A percentile compares a stretch with the other conserved stretches of the same genome.
These are phyloP conservation scores for Escallonia rubra DNA, from an alignment of 129 eudicot species.

Conservation along the genomic window DNA sequence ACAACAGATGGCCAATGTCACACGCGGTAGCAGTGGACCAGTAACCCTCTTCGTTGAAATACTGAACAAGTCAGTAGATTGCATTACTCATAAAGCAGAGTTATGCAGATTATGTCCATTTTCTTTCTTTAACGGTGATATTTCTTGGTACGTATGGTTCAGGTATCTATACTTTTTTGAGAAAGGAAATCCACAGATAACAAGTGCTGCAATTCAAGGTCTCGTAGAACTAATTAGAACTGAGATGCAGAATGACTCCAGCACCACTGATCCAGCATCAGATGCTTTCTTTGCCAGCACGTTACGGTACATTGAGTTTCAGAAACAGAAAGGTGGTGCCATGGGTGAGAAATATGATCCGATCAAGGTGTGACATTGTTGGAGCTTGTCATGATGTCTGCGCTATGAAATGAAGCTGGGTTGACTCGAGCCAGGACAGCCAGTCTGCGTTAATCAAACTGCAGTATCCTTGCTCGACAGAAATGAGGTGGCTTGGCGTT, in stretches of 20 bases:
- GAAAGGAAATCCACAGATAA: conserved; percentile 89
- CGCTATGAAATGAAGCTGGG: no score
- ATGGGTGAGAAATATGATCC: conserved; percentile 83
- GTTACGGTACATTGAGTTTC: conserved; percentile 80
- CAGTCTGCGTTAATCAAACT: no score
- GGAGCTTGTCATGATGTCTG: neutral
- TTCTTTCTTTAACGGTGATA: neutral
- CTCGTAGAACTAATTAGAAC: conserved; percentile 83
- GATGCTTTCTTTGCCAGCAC: conserved; percentile 92
- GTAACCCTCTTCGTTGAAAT: conserved; percentile 94
- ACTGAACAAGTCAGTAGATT: conserved; percentile 71
- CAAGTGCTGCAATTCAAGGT: conserved; percentile 74
- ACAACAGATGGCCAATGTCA: conserved; percentile 94
- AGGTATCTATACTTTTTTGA: conserved; percentile 90
- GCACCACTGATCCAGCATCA: conserved; percentile 47
- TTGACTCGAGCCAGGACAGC: no score
- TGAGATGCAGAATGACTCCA: conserved; percentile 81
- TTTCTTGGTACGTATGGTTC: conserved; percentile 5
- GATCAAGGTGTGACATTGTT: conserved; percentile 46
- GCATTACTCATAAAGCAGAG: neutral
- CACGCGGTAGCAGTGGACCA: conserved; percentile 99
- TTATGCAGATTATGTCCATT: neutral
- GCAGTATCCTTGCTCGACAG: no score
- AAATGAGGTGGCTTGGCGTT: no score
- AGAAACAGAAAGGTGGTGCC: conserved; percentile 91